Evolutionary conservation across 164 flowering plant species (phyloP), one percentile per base, ranked within the genome.

Genomic region (Euptelea pleiosperma): DNA sequence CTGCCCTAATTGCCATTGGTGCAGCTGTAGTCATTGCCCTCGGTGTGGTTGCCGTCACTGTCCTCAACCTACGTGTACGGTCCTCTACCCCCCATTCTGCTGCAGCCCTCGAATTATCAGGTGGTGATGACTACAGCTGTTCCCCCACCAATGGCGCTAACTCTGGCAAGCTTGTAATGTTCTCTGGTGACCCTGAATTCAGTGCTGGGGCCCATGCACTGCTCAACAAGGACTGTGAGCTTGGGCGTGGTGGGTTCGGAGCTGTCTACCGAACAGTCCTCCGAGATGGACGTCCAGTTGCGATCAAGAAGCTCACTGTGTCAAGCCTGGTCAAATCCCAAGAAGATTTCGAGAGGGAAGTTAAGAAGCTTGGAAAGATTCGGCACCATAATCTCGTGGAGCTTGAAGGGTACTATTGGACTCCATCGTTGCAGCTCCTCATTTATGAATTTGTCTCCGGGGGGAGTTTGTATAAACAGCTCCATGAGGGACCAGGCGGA

Each of bases 221-320:
- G 35, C 96, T 92, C 34, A 86, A 79, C 70, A 89, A 89, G 72
- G 86, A 87, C n/a, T 84, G 86, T 58, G 97, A 92, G 60, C 85
- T 92, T 28, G 98, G 98, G 12, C 87, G 96, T 40, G 97, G 98
- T 43, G 96, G 97, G 10, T 92, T 92, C 68, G 98, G 98, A 37
- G 74, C 91, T 15, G 97, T 92, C 6, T 92, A 92, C 60, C 66
- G 70, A 10, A 80, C 98, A 10, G 78, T 74, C 15, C 81, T 92
- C 16, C 74, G 75, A 22, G 90, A 83, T 71, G 98, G 94, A 9
- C 77, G 75, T 5, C 71, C 89, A 11, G 82, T 92, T 57, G 96
- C 98, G 25, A 86, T 92, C 45, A 89, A 89, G 83, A 89, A 89
- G 79, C 87, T 92, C 0, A 87, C 82, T 21, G 81, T 83, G 48